Percentiles rank a stretch among this genome's conserved stretches.
Evolutionary conservation across 768 basidiomycete species (phyloP).

Genomic region (Tulasnella sp.): DNA sequence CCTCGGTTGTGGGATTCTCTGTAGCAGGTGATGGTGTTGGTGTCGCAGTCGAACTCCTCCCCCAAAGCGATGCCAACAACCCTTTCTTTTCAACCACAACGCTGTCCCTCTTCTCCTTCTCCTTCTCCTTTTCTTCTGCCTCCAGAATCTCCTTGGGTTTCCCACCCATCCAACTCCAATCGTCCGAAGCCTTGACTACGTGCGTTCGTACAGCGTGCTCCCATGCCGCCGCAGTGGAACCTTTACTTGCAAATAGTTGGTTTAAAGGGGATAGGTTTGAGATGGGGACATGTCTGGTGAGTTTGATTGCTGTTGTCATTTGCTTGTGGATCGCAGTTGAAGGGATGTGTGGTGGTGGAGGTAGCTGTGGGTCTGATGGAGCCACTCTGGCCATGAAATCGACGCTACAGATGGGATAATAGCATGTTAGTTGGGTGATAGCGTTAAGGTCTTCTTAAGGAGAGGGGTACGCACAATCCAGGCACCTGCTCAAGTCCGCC

Average conservation of each 20-base stretch:
- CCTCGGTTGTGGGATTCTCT: background rate
- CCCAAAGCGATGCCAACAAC: slow-evolving; percentile 68
- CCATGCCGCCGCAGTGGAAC: slow-evolving; percentile 56
- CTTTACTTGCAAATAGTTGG: slow-evolving; percentile 56
- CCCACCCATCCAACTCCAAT: slow-evolving; percentile 64
- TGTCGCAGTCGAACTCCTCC: slow-evolving; percentile 34
- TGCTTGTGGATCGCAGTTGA: slow-evolving; percentile 44
- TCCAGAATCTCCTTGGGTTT: slow-evolving; percentile 44
- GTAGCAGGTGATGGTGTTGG: background rate
- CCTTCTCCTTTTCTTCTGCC: slow-evolving; percentile 29
- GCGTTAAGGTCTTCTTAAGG: slow-evolving; percentile 36
- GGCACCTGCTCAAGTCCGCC: slow-evolving; percentile 44
- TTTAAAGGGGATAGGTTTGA: slow-evolving; percentile 58
- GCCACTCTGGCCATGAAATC: background rate
- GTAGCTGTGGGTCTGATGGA: background rate
- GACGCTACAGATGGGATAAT: background rate
- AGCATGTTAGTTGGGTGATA: background rate
- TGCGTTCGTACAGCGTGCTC: slow-evolving; percentile 55
- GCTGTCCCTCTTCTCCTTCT: slow-evolving; percentile 34
- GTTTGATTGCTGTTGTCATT: slow-evolving; percentile 51
- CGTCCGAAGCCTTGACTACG: slow-evolving; percentile 47
- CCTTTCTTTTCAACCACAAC: slow-evolving; percentile 38
- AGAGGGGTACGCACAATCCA: slow-evolving; percentile 54
- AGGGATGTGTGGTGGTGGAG: slow-evolving; percentile 35
- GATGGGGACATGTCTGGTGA: slow-evolving; percentile 52